Base-by-base conservation (phyloP, 2,329 filamentous ascomycete species). In the Trichoderma hamatum region DNA sequence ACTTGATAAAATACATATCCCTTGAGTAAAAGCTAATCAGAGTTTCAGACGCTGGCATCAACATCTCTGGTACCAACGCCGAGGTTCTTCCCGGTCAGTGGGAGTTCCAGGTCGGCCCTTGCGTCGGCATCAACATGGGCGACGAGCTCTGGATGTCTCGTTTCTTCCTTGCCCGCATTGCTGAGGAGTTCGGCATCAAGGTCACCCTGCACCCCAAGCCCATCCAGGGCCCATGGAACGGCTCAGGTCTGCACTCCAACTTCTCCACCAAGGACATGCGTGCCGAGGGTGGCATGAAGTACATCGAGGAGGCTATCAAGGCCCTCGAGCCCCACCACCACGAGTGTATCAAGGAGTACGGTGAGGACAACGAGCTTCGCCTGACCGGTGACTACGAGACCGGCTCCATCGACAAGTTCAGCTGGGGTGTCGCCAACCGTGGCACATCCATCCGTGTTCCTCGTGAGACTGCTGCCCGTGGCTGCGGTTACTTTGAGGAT, bases 21-120 rank as follows among this genome's bases (percentile, higher is more conserved):
- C 11, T 26, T 14, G 19, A 55, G 14, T 5, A 16, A 24, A 3
- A 5, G n/a, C 72, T 72, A 72, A 72, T 60, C 65, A 11, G 3
- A 52, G 21, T 32, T 13, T 5, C 5, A 78, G 78, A 93, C 81
- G 89, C 95, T 71, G 91, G 92, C 70, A 87, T 99, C 83, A 90
- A 94, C 81, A 98, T 99, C 82, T 97, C 94, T 30, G 96, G 96
- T 78, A 98, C 96, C 85, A 99, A 99, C 83, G 96, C 96, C 74
- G 96, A 99, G 88, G 96, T 99, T 78, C 97, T 97, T 92, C 92
- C 94, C 72, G 94, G 92, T 71, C 95, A 97, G 83, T 98, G 95
- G 95, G 95, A 98, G 82, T 97, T 93, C 89, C 95, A 97, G 81
- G 92, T 97, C 76, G 95, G 95, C 69, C 95, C 95, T 72, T 97